phyloP scores from a whole-genome alignment of 768 basidiomycete species.

The Butyriboletus loyo region DNA sequence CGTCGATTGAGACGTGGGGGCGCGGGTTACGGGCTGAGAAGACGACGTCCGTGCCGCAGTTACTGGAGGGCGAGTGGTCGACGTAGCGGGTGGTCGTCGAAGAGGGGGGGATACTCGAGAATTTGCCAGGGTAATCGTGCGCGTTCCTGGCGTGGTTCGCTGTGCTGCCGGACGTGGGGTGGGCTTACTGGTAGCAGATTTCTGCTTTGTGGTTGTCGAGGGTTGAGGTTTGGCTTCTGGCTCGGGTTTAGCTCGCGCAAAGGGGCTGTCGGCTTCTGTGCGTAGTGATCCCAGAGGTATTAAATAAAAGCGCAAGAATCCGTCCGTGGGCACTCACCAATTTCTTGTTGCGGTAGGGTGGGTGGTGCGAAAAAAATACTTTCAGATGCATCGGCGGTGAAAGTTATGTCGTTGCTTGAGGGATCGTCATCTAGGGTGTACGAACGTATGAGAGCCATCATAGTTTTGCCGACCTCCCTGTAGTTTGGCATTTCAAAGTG shows the following conservation, averaged over 20 bases:
- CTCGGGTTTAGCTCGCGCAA: conserved; percentile 14
- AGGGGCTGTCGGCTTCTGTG: conserved; percentile 31
- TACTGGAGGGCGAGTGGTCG: conserved; percentile 8
- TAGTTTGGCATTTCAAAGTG: conserved; percentile 52
- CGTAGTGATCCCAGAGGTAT: not conserved
- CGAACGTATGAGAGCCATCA: conserved; percentile 38
- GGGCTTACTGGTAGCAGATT: not conserved
- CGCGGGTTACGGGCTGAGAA: conserved; percentile 25
- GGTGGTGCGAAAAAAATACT: conserved; percentile 19
- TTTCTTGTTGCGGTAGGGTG: conserved; percentile 17
- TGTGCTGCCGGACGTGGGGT: conserved; percentile 7
- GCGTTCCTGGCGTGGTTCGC: conserved; percentile 1
- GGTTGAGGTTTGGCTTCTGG: conserved; percentile 9
- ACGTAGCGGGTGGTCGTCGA: conserved; percentile 6
- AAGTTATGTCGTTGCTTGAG: conserved; percentile 15
- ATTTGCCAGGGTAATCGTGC: not conserved
- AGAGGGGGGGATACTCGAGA: conserved; percentile 10
- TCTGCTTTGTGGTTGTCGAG: not conserved
- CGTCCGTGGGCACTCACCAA: conserved; percentile 18
- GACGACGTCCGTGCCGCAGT: not conserved
- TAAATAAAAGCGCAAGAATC: not conserved
- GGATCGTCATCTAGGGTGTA: conserved; percentile 34
- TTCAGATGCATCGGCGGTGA: conserved; percentile 20
- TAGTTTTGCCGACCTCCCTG: conserved; percentile 35
- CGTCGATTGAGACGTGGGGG: conserved; percentile 22